Percentiles rank a stretch among this genome's conserved stretches.
These are phyloP conservation scores for Colletotrichum musae DNA, from an alignment of 2,329 filamentous ascomycete genomes.

Conservation along the genomic window DNA sequence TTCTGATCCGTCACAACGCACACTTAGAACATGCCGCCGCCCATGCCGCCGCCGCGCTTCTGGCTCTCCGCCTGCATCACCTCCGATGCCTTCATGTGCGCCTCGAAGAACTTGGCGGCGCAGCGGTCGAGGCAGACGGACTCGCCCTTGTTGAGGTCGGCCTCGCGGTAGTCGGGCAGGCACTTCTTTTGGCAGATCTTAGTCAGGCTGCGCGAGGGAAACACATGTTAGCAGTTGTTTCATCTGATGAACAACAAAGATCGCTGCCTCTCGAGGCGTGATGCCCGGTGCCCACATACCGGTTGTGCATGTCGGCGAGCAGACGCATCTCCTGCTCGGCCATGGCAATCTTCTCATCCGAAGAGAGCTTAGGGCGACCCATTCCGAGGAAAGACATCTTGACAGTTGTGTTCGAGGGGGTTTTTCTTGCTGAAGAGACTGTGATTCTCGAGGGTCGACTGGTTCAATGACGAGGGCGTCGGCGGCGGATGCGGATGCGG, in stretches of 20 bases:
- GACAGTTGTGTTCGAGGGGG: constrained; percentile 36
- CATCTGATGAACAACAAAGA: background rate
- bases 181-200: constrained; percentile 95
- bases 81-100: constrained; percentile 97
- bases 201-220: constrained; percentile 73
- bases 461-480: background rate
- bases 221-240: background rate
- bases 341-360: constrained; percentile 96
- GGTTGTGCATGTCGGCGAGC: constrained; percentile 97
- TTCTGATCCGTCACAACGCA: background rate
- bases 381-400: constrained; percentile 64
- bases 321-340: constrained; percentile 98
- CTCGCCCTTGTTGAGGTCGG: constrained; percentile 98
- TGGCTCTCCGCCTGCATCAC: constrained; percentile 93
- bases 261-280: background rate
- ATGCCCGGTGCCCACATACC: constrained; percentile 68
- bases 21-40: constrained; percentile 61
- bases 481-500: constrained; percentile 12
- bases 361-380: constrained; percentile 84
- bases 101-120: constrained; percentile 98
- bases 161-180: constrained; percentile 95
- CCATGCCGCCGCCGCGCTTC: constrained; percentile 71
- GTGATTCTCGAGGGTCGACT: background rate
- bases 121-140: constrained; percentile 98
- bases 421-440: background rate